Evolutionary conservation across 2,329 filamentous ascomycete species (phyloP), one percentile per base, ranked within the genome.

Genomic region (Alternaria burnsii): DNA sequence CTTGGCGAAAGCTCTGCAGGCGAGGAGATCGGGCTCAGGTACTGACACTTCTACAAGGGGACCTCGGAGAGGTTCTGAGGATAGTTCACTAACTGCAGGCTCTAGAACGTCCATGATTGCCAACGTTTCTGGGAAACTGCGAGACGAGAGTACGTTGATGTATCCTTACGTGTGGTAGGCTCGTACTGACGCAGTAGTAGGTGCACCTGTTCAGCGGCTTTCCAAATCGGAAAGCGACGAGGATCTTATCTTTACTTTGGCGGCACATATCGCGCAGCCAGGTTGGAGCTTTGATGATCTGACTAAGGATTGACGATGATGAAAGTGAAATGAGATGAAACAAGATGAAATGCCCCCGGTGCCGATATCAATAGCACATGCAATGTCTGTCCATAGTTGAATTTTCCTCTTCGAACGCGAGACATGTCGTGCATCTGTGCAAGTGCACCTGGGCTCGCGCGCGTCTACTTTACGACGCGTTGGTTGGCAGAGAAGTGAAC

Each of bases 101-200:
- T 51, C 36, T 56, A 56, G 53, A 36, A 42, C 44, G 4, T 51
- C 53, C n/a, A 56, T 56, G 43, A 56, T 30, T 30, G 44, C 22
- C 10, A 56, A 50, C 28, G 28, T 42, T 32, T 47, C 42, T 10
- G n/a, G 8, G 1, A 26, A 30, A 18, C 2, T 18, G 4, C 52
- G 46, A 8, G 32, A 40, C 7, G 30, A 55, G n/a, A 22, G 52
- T 48, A 40, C n/a, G 52, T 48, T 41, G 22, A 28, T 5, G 5
- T 3, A 20, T 22, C 30, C 22, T 22, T n/a, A 16, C 14, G n/a
- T 20, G 10, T 48, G 3, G 14, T 40, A 18, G 16, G 20, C 4
- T 24, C 16, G 14, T 26, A 36, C 30, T 50, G 22, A 43, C 6
- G 41, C 14, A 12, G 4, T 8, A 5, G 22, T n/a, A 58, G 42